phyloP scores from a whole-genome alignment of 78 protist genomes.

The Emiliania huxleyi region DNA sequence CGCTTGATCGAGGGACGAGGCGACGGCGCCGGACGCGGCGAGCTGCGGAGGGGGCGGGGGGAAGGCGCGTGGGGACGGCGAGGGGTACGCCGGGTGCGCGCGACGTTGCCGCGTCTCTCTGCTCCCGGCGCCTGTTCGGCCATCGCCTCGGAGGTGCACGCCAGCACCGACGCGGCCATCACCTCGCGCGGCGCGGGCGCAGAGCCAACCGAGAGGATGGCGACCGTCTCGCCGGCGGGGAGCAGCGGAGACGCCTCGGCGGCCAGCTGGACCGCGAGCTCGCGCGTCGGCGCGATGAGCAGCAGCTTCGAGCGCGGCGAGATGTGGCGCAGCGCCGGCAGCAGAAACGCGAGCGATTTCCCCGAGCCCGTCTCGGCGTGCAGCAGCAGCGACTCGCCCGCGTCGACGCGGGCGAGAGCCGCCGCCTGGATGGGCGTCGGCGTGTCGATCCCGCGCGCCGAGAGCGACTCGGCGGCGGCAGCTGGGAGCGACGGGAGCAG shows the following conservation, averaged over 20 bases:
- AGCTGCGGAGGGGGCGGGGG: too few relatives aligned
- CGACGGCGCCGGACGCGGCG: not conserved
- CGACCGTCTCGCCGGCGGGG: not conserved
- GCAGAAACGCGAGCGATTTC: not conserved
- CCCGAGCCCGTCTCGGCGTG: conserved; percentile 1
- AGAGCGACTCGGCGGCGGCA: not conserved
- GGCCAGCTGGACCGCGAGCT: not conserved
- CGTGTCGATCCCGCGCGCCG: not conserved
- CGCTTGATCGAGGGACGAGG: not conserved
- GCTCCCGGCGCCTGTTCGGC: too few relatives aligned
- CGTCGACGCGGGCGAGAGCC: not conserved
- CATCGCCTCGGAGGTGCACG: not conserved
- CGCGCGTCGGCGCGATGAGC: not conserved
- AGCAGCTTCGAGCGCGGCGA: not conserved
- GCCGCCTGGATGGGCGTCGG: conserved; percentile 14
- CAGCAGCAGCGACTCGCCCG: not conserved
- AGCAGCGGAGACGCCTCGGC: not conserved
- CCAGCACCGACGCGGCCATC: not conserved
- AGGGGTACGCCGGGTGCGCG: too few relatives aligned
- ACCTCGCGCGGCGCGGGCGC: not conserved
- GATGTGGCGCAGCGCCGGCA: not conserved
- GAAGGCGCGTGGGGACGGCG: too few relatives aligned
- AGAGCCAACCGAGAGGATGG: not conserved
- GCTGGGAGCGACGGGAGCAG: not conserved
- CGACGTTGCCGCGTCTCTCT: too few relatives aligned